phyloP scores from a whole-genome alignment of 2,329 filamentous ascomycete genomes.

The Tolypocladium amazonense region DNA sequence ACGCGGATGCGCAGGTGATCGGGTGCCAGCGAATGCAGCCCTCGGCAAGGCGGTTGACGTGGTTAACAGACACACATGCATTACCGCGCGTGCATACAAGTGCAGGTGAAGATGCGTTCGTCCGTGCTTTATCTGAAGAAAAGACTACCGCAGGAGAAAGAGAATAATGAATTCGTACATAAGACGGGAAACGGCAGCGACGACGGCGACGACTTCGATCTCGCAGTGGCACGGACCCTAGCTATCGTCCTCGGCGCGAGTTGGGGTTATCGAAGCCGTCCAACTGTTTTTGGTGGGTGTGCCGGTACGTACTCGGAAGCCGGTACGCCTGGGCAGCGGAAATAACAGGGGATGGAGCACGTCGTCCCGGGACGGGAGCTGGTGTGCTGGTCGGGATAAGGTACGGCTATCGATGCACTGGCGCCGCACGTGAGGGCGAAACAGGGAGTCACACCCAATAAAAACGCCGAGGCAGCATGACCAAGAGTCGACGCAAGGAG shows the following conservation, averaged over 20 bases:
- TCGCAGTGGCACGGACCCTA: not conserved
- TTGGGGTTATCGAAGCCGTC: not conserved
- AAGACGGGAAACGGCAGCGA: not conserved
- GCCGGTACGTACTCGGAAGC: not conserved
- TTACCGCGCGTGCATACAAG: not conserved
- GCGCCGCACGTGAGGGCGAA: not conserved
- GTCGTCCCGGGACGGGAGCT: not conserved
- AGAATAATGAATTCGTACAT: not conserved
- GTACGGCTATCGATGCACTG: not conserved
- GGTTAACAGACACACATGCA: slow-evolving; percentile 1
- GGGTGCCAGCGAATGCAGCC: slow-evolving; percentile 3
- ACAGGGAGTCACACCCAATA: not conserved
- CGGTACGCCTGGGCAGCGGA: not conserved
- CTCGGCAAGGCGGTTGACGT: not conserved
- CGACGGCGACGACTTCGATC: no score
- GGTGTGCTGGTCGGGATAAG: not conserved
- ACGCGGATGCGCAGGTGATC: slow-evolving; percentile 3
- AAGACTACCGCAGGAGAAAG: not conserved
- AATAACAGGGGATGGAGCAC: not conserved
- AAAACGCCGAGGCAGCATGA: not conserved
- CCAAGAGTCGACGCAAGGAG: not conserved
- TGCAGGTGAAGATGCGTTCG: not conserved
- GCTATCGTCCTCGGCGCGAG: not conserved
- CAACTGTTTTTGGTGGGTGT: not conserved
- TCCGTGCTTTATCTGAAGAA: not conserved